Base-by-base conservation (phyloP, 1,139 yeast species). In the Insectozyma bohioensis region DNA sequence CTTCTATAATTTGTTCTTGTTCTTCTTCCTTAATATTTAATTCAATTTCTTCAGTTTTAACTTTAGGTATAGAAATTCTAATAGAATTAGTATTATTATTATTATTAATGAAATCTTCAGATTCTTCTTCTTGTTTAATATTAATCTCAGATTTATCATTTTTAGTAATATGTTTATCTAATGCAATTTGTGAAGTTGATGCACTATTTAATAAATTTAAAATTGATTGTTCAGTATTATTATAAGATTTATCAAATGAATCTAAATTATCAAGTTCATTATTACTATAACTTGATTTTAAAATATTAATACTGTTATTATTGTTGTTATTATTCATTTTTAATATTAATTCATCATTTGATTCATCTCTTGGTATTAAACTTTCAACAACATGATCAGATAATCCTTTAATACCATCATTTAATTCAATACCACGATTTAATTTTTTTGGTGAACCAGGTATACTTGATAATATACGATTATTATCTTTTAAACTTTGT, bases 351-450 rank as follows among this genome's bases (percentile, higher is more conserved):
- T 16, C 26, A 6, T 36, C 42, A 5, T 35, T 33, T 10, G 45
- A 37, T 24, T 43, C 41, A 18, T 41, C 43, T 14, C 33, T 33
- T 5, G 67, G 68, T 13, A 67, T 52, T 34, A 67, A 51, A 31
- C 56, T 48, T 32, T 58, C 67, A 8, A 68, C 71, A 32, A 63
- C 36, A 20, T 58, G 57, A 41, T 67, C 71, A 1, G 72, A 52
- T 34, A 68, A 63, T 1, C 75, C 75, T 39, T 64, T 66, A 19
- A 69, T 64, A 8, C 75, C 75, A 43, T 68, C 73, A 40, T 63
- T 64, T 35, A 69, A 49, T 36, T 58, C 55, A 3, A 67, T 43
- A 2, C 74, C 73, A 20, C 49, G 53, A 15, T 51, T 47, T 4
- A 53, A 41, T 11, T 46, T 45, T 2, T 41, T 39, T 10, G 48